These are phyloP conservation scores for Dothideomycetes sp. DNA, from an alignment of 2,329 filamentous ascomycete genomes.

Conservation along the genomic window DNA sequence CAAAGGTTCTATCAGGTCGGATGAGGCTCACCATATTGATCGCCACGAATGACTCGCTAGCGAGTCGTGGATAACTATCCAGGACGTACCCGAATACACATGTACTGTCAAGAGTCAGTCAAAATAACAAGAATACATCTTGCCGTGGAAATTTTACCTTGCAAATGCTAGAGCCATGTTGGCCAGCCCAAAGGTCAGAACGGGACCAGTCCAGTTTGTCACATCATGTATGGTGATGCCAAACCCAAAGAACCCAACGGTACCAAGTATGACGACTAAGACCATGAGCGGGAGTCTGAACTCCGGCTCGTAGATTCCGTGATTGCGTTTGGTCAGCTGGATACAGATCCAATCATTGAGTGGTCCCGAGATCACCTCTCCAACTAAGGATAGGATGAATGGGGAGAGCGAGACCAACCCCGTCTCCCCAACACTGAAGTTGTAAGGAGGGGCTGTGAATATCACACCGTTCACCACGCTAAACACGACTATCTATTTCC, in stretches of 20 bases:
- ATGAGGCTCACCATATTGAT: too few relatives aligned
- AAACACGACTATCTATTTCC: constrained; percentile 34
- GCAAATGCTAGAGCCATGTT: constrained; percentile 39
- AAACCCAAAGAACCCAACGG: constrained; percentile 38
- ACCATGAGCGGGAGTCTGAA: constrained; percentile 26
- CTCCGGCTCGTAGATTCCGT: constrained; percentile 25
- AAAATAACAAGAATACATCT: too few relatives aligned
- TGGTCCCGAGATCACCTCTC: constrained; percentile 33
- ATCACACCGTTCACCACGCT: constrained; percentile 28
- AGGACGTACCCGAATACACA: constrained; percentile 42
- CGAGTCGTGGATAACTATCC: constrained; percentile 35
- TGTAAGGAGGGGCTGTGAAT: constrained; percentile 27
- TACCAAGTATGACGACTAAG: constrained; percentile 29
- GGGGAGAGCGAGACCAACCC: constrained; percentile 42
- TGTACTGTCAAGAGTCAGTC: constrained; percentile 34
- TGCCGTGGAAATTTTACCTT: too few relatives aligned
- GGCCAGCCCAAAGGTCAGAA: constrained; percentile 37
- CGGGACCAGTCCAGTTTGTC: constrained; percentile 38
- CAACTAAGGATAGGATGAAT: constrained; percentile 35
- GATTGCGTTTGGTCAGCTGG: constrained; percentile 19
- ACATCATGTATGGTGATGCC: constrained; percentile 31
- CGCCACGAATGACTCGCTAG: constrained; percentile 41
- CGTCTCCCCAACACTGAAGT: constrained; percentile 38
- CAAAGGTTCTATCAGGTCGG: too few relatives aligned
- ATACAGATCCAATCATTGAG: constrained; percentile 34